Percentiles rank a stretch among this genome's conserved stretches.
phyloP scores from a whole-genome alignment of 2,329 filamentous ascomycete genomes.

The Leptographium radiaticola region DNA sequence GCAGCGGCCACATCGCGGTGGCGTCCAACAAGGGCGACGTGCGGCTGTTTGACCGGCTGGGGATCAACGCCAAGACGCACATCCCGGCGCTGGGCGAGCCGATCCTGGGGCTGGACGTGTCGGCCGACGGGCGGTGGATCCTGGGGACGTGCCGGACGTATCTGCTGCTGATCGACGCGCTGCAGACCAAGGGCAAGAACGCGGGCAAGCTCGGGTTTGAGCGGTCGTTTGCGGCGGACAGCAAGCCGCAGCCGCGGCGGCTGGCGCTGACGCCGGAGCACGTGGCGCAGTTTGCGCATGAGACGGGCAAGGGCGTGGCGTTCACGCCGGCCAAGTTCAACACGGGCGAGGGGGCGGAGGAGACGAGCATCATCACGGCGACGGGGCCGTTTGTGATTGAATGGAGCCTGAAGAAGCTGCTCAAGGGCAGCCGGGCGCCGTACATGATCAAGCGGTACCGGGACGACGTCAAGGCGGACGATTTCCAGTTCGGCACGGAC shows the following conservation, averaged over 20 bases:
- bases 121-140: slow-evolving; percentile 90
- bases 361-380: slow-evolving; percentile 93
- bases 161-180: slow-evolving; percentile 78
- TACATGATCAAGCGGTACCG: slow-evolving; percentile 95
- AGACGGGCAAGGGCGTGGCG: slow-evolving; percentile 72
- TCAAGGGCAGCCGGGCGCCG: slow-evolving; percentile 68
- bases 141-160: slow-evolving; percentile 91
- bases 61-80: slow-evolving; percentile 94
- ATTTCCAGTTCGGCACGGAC: slow-evolving; percentile 94
- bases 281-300: slow-evolving; percentile 93
- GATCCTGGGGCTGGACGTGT: slow-evolving; percentile 89
- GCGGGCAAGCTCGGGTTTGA: slow-evolving; percentile 98
- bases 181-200: slow-evolving; percentile 89
- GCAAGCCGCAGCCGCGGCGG: slow-evolving; percentile 85
- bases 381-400: slow-evolving; percentile 95
- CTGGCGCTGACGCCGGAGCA: slow-evolving; percentile 81
- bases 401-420: slow-evolving; percentile 86
- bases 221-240: slow-evolving; percentile 79
- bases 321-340: slow-evolving; percentile 75
- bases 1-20: slow-evolving; percentile 92
- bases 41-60: slow-evolving; percentile 87
- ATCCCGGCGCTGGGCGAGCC: slow-evolving; percentile 91
- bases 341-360: slow-evolving; percentile 62
- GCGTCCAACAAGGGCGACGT: slow-evolving; percentile 97
- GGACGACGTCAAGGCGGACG: slow-evolving; percentile 93